Conservation (phyloP, 768 basidiomycete genomes). For the Suillus alpinus region DNA sequence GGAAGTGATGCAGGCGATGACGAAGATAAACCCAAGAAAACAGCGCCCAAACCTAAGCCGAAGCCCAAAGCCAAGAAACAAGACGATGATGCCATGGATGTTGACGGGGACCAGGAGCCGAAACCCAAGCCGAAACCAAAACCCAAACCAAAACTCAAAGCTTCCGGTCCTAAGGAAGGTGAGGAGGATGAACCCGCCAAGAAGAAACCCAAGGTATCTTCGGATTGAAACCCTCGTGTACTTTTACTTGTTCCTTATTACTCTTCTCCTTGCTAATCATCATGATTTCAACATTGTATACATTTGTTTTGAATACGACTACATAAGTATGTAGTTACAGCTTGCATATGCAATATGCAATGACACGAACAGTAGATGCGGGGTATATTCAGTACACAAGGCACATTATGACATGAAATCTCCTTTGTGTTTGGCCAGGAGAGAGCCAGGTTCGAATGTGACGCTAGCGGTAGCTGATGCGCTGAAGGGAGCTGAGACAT, state of each 20-base stretch:
- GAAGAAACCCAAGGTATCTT: conserved; percentile 69
- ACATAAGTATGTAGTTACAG: neutral
- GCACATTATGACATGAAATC: conserved; percentile 9
- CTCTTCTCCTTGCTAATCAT: neutral
- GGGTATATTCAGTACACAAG: conserved; percentile 1
- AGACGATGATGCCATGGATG: conserved; percentile 48
- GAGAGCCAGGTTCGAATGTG: conserved; percentile 74
- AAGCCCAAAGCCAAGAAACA: conserved; percentile 43
- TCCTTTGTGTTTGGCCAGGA: conserved; percentile 56
- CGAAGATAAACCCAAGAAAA: conserved; percentile 40
- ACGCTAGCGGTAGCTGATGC: conserved; percentile 32
- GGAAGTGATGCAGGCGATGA: conserved; percentile 34
- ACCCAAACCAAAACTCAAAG: conserved; percentile 42
- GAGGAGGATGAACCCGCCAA: conserved; percentile 58
- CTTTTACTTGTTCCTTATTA: neutral
- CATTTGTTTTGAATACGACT: neutral
- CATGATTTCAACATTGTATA: neutral
- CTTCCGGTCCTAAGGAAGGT: conserved; percentile 29
- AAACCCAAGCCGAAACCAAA: conserved; percentile 37
- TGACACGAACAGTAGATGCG: neutral
- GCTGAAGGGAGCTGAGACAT: conserved; percentile 41
- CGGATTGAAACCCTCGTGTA: neutral
- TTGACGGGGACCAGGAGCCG: conserved; percentile 35
- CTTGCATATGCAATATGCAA: neutral
- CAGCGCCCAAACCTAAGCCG: conserved; percentile 41